phyloP scores from a whole-genome alignment of 2,329 filamentous ascomycete genomes.

The Paecilomyces sp. region DNA sequence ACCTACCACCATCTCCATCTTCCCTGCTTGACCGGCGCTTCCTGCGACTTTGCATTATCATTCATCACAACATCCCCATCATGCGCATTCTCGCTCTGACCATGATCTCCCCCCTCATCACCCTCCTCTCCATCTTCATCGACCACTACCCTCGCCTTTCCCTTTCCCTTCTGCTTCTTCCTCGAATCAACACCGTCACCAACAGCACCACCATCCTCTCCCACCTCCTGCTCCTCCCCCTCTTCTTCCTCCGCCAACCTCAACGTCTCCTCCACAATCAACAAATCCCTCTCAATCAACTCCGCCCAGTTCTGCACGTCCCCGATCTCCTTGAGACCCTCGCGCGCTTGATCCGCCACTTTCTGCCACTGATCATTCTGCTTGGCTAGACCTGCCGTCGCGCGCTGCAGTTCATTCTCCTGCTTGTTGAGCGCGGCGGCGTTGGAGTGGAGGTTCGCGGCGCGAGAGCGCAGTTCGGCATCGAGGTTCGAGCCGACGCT shows the following conservation, averaged over 20 bases:
- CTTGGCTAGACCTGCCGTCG: slow-evolving; percentile 43
- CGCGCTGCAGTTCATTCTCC: slow-evolving; percentile 45
- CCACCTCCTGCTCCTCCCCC: slow-evolving; percentile 1
- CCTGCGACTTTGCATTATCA: not conserved
- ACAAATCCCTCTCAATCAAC: slow-evolving; percentile 47
- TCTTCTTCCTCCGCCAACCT: slow-evolving; percentile 26
- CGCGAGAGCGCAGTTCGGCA: slow-evolving; percentile 46
- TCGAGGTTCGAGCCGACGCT: slow-evolving; percentile 43
- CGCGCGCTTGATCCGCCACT: slow-evolving; percentile 46
- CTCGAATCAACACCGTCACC: too few relatives aligned
- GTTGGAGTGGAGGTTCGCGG: slow-evolving; percentile 51
- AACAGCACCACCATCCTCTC: too few relatives aligned
- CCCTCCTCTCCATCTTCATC: slow-evolving; percentile 2
- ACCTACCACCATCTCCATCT: not conserved
- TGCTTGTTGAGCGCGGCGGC: slow-evolving; percentile 47
- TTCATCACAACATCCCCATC: slow-evolving; percentile 6
- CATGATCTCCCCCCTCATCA: slow-evolving; percentile 4
- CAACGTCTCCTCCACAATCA: slow-evolving; percentile 37
- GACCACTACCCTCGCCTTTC: not conserved
- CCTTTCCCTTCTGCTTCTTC: not conserved
- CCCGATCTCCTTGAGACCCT: slow-evolving; percentile 56
- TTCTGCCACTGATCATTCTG: slow-evolving; percentile 50
- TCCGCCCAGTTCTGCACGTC: slow-evolving; percentile 61
- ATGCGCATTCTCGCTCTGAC: not conserved
- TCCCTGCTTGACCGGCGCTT: not conserved